phyloP scores from a whole-genome alignment of 768 basidiomycete species.

The Pulveroboletus sp. region DNA sequence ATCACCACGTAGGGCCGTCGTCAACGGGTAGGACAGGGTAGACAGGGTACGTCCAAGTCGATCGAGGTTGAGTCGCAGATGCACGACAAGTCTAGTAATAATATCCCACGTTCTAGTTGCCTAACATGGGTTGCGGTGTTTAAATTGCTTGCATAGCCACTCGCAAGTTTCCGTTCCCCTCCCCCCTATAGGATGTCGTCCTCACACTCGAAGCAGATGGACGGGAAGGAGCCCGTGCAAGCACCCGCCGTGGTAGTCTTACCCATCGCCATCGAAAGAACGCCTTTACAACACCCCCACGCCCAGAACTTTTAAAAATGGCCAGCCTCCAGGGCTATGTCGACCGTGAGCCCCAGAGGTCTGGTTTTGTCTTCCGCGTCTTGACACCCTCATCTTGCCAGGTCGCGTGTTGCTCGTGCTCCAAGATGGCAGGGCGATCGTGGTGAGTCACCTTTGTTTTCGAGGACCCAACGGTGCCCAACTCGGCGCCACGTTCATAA shows the following conservation, averaged over 20 bases:
- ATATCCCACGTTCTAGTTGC: too few relatives aligned
- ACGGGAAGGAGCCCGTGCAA: background rate
- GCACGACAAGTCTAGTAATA: too few relatives aligned
- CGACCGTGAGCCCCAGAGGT: constrained; percentile 53
- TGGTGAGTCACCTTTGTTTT: constrained; percentile 49
- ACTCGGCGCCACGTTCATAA: background rate
- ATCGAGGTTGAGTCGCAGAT: too few relatives aligned
- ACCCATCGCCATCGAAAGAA: background rate
- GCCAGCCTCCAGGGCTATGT: constrained; percentile 90
- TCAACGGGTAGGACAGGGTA: too few relatives aligned
- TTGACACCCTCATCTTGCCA: constrained; percentile 25
- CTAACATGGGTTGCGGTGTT: too few relatives aligned
- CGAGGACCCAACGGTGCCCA: background rate
- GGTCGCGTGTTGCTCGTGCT: constrained; percentile 90
- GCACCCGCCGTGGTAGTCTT: background rate
- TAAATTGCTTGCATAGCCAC: too few relatives aligned
- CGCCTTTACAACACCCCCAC: constrained; percentile 9
- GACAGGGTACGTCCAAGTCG: too few relatives aligned
- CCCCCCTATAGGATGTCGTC: too few relatives aligned
- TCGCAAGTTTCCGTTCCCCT: too few relatives aligned
- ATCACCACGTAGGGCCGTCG: too few relatives aligned
- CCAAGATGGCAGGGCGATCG: constrained; percentile 93
- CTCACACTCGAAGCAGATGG: too few relatives aligned
- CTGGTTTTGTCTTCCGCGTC: background rate
- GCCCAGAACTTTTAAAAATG: constrained; percentile 43